Evolutionary conservation across 2,329 filamentous ascomycete species (phyloP).

Genomic region (Talaromyces sp.): DNA sequence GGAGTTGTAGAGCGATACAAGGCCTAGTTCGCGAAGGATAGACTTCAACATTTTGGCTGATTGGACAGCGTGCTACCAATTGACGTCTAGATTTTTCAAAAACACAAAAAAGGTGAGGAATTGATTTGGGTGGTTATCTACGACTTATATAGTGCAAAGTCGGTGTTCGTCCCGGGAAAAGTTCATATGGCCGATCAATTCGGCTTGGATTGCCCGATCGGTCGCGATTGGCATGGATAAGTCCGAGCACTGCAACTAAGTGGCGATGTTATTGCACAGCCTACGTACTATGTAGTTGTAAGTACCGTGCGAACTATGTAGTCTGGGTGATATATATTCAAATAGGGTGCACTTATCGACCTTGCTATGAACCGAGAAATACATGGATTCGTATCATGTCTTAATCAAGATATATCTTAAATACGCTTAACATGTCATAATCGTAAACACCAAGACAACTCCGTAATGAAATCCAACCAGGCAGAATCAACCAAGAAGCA

Average conservation of each 20-base stretch:
- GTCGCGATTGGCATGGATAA: neutral
- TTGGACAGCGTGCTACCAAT: neutral
- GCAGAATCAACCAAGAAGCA: neutral
- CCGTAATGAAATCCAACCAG: neutral
- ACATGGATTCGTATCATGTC: neutral
- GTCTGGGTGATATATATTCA: neutral
- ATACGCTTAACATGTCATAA: slow-evolving; percentile 1
- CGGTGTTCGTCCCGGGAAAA: neutral
- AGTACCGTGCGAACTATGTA: neutral
- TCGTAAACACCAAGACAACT: neutral
- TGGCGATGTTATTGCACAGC: neutral
- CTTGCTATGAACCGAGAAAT: neutral
- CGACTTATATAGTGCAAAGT: neutral
- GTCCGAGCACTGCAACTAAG: neutral
- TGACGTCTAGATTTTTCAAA: too few relatives aligned
- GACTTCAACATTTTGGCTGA: slow-evolving; percentile 7
- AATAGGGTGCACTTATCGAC: neutral
- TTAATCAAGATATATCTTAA: neutral
- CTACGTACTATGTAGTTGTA: too few relatives aligned
- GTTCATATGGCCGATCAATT: neutral
- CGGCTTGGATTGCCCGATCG: neutral
- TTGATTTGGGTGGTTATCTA: neutral
- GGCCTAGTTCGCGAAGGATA: slow-evolving; percentile 34
- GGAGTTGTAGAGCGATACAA: slow-evolving; percentile 37
- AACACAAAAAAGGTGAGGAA: neutral